Percentiles rank a stretch among this genome's conserved stretches.
phyloP scores from a whole-genome alignment of 2,329 filamentous ascomycete genomes.

The Emmonsiellopsis sp. region DNA sequence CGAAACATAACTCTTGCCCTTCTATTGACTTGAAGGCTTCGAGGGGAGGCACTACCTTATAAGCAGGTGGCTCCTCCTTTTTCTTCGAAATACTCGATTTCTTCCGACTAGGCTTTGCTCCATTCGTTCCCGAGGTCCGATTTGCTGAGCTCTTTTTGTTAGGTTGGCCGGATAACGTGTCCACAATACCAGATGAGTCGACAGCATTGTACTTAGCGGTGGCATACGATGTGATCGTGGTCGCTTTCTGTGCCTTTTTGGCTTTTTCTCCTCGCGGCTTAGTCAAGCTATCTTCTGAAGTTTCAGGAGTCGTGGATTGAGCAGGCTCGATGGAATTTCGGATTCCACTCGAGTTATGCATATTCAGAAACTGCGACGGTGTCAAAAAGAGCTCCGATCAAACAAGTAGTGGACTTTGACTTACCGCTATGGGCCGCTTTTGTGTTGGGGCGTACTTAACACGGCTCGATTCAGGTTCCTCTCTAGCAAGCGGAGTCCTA shows the following conservation, averaged over 20 bases:
- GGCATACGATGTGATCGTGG: slow-evolving; percentile 69
- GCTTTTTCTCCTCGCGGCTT: slow-evolving; percentile 9
- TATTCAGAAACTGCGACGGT: neutral
- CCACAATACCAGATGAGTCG: slow-evolving; percentile 34
- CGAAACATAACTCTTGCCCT: slow-evolving; percentile 71
- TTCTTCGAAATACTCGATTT: neutral
- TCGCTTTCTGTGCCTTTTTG: slow-evolving; percentile 51
- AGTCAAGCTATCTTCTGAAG: neutral
- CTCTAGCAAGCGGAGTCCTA: slow-evolving; percentile 12
- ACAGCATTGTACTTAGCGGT: slow-evolving; percentile 55
- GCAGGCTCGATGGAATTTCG: neutral
- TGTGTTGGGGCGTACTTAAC: slow-evolving; percentile 23
- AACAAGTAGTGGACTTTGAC: neutral
- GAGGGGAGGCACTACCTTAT: slow-evolving; percentile 56
- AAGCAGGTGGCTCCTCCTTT: slow-evolving; percentile 40
- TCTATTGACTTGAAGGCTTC: slow-evolving; percentile 57
- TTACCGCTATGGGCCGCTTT: slow-evolving; percentile 29
- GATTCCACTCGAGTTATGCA: neutral
- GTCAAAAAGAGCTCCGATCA: neutral
- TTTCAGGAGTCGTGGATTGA: neutral
- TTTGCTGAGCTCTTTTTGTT: slow-evolving; percentile 3
- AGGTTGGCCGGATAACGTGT: slow-evolving; percentile 31
- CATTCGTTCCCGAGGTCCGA: slow-evolving; percentile 6
- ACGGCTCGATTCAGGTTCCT: slow-evolving; percentile 3
- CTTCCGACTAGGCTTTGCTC: slow-evolving; percentile 9